Evolutionary conservation across 192 early-diverging fungal species (phyloP).

Genomic region (Coemansia sp.): DNA sequence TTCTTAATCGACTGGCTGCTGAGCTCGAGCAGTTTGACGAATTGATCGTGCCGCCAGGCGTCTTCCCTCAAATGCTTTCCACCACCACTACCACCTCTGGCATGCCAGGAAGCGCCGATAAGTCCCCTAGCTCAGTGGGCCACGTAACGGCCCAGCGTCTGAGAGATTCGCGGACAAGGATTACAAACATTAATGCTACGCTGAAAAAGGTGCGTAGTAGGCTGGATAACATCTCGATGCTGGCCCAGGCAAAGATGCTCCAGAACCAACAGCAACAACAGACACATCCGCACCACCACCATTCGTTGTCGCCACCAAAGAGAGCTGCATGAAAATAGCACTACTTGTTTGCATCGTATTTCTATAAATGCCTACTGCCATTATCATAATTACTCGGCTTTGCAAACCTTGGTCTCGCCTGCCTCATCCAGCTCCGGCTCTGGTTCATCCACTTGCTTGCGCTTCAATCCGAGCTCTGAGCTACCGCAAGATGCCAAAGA

Average conservation of each 20-base stretch:
- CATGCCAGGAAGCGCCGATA: neutral
- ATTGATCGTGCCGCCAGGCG: slow-evolving; percentile 22
- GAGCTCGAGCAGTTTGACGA: slow-evolving; percentile 58
- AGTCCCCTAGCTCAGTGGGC: slow-evolving; percentile 1
- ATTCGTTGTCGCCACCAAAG: neutral
- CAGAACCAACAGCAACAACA: slow-evolving; percentile 29
- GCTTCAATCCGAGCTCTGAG: slow-evolving; percentile 3
- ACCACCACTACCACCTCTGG: neutral
- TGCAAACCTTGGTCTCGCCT: slow-evolving; percentile 4
- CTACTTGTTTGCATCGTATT: neutral
- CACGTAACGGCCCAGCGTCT: slow-evolving; percentile 32
- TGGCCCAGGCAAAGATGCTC: slow-evolving; percentile 48
- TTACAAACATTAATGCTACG: slow-evolving; percentile 33
- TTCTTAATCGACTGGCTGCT: slow-evolving; percentile 37
- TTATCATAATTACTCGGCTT: neutral
- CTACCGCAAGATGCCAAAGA: neutral
- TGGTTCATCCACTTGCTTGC: slow-evolving; percentile 8
- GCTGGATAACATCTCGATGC: slow-evolving; percentile 49
- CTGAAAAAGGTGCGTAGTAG: slow-evolving; percentile 44
- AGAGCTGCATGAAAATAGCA: neutral
- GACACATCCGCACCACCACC: neutral
- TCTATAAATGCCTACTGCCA: neutral
- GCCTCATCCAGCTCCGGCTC: neutral
- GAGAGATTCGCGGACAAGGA: slow-evolving; percentile 30
- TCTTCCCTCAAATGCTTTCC: neutral